Evolutionary conservation across 2,329 filamentous ascomycete genomes (phyloP).

Genomic region (Botrytis deweyae): DNA sequence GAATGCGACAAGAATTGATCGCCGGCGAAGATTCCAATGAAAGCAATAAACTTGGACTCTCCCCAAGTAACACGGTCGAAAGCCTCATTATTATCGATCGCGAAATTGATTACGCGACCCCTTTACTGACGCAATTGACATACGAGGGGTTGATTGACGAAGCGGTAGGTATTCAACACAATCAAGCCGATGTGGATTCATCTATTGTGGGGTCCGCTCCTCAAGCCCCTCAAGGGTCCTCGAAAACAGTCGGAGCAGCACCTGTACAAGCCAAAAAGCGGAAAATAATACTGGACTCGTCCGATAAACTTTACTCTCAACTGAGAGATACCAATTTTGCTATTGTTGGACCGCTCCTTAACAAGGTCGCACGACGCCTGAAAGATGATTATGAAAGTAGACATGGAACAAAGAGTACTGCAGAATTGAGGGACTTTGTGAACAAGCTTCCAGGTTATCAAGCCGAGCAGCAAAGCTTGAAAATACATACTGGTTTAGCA

Average conservation of each 20-base stretch:
- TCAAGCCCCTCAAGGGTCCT: constrained; percentile 52
- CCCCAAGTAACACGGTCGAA: constrained; percentile 84
- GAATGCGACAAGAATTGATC: constrained; percentile 86
- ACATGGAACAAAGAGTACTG: constrained; percentile 81
- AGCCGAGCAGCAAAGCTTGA: constrained; percentile 88
- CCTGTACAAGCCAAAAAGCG: constrained; percentile 70
- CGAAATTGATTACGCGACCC: constrained; percentile 90
- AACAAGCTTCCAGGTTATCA: constrained; percentile 88
- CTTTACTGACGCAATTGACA: constrained; percentile 88
- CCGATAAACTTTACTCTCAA: constrained; percentile 84
- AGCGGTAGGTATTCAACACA: constrained; percentile 86
- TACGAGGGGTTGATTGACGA: constrained; percentile 97
- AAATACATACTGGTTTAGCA: constrained; percentile 85
- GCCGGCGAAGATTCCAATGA: constrained; percentile 73
- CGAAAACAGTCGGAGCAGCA: constrained; percentile 55
- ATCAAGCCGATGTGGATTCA: constrained; percentile 88
- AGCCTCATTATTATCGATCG: constrained; percentile 93
- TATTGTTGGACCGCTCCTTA: constrained; percentile 83
- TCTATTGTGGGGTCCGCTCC: constrained; percentile 78
- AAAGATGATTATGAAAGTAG: constrained; percentile 86
- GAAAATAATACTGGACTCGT: constrained; percentile 84
- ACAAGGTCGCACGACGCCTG: constrained; percentile 84
- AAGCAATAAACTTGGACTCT: constrained; percentile 62
- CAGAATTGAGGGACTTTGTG: constrained; percentile 94
- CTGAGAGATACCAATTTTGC: constrained; percentile 93